phyloP scores from a whole-genome alignment of 164 flowering plant genomes.

The Chimonanthus salicifolius region DNA sequence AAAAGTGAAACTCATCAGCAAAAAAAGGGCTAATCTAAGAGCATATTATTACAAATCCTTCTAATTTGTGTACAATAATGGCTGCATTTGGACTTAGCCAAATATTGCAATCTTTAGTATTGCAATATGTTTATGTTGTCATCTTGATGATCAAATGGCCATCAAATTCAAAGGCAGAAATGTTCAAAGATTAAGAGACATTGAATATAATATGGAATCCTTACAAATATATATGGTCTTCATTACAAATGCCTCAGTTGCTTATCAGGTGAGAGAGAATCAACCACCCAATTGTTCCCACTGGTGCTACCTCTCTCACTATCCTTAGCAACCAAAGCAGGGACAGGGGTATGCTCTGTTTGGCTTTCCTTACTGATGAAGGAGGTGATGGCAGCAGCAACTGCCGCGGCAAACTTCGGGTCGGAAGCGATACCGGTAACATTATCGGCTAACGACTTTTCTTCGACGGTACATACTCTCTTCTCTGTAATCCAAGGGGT shows the following conservation, averaged over 20 bases:
- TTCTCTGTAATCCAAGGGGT: conserved; percentile 8
- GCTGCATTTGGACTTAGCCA: background rate
- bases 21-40: too few relatives aligned
- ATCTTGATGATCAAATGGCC: background rate
- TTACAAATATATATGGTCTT: background rate
- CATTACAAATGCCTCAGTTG: conserved; percentile 4
- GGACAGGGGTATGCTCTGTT: conserved; percentile 1
- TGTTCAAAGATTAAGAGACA: background rate
- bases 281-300: conserved; percentile 15
- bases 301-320: conserved; percentile 10
- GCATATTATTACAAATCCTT: background rate
- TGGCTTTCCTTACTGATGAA: conserved; percentile 41
- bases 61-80: background rate
- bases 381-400: conserved; percentile 71
- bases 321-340: background rate
- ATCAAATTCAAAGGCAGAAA: background rate
- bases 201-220: background rate
- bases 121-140: background rate
- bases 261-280: conserved; percentile 7
- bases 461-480: conserved; percentile 15
- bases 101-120: background rate
- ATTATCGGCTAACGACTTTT: conserved; percentile 29
- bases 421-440: conserved; percentile 52
- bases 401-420: conserved; percentile 62
- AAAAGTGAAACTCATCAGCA: background rate